Evolutionary conservation across 1,284 basidiomycete genomes (phyloP), one percentile per base, ranked within the genome.

Genomic region (Apiotrichum porosum): DNA sequence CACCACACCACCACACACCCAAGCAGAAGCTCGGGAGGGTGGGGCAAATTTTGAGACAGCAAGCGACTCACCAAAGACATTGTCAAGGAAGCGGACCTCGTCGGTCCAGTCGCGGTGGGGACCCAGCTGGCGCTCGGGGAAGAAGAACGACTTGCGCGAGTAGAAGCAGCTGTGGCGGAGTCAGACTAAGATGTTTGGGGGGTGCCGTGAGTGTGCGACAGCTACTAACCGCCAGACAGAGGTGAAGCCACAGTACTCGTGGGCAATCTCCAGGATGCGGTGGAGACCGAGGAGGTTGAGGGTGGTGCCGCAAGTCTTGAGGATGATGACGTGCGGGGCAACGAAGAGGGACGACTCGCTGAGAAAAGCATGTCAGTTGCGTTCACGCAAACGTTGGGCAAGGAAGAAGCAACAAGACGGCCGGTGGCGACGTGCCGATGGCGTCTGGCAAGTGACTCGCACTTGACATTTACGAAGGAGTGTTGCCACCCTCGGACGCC

Each of bases 251-350:
- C 88, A 91, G 47, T 88, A 80, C 36, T 83, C 79, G 47, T 81
- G 78, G 2, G 92, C 89, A 68, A 97, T 91, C 63, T 91, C 83
- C 57, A 98, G 84, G 68, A 97, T 92, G 51, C 88, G 83, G 30
- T 90, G 87, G 41, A 97, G 79, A 22, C 95, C 95, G 51, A 95
- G 81, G 36, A 99, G 83, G 73, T 98, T 95, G 51, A 97, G 85
- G 10, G 95, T 99, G 2, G 95, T 99, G 15, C 95, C 95, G 72
- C 95, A 99, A 10, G 95, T 99, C 77, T 99, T 99, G 66, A 99
- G 82, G 62, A 99, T 97, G 57, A 98, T 79, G 58, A 92, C 86
- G 76, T 99, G 93, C 3, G 94, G 84, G 40, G 88, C 93, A 53
- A 99, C 84, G 67, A 99, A 95, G 61, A 99, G 81, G 40, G 93